Evolutionary conservation across 1,284 basidiomycete genomes (phyloP), one percentile per base, ranked within the genome.

Genomic region (Coniferiporia sulphurascens): DNA sequence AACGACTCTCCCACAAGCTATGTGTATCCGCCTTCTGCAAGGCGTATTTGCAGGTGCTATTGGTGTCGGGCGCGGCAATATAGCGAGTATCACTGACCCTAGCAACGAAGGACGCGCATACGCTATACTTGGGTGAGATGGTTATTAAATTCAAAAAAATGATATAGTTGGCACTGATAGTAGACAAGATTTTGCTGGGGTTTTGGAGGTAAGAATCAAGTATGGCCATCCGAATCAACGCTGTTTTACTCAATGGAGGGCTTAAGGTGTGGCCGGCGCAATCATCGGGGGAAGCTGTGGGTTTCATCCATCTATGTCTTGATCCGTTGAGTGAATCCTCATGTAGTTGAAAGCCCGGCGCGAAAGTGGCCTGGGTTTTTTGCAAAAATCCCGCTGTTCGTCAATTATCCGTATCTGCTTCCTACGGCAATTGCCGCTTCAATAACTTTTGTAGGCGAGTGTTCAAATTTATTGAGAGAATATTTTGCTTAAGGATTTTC

Each of bases 31-130:
- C n/a, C 78, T 99, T 4, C 80, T 93, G 27, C 96, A 99, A 72
- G 96, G 96, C 27, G 83, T 98, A 48, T 99, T 98, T 70, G 95
- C 92, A 9, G 96, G 96, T 15, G 91, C 93, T 13, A 90, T 97
- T 38, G 95, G 94, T 34, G 95, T 97, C 17, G 93, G 93, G 46
- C 83, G 95, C 66, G 93, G 94, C 19, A 91, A 89, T 6, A 87
- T 99, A 48, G 78, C 92, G 21, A 89, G 90, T 62, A 82, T 99
- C 60, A 96, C 96, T 0, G 93, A 96, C 73, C 74, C 84, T 44
- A 92, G 86, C 58, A 98, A 98, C 71, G 95, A 97, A 73, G 92
- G 91, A 38, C 83, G 93, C 65, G 95, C 95, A 13, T 97, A 97
- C 70, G 93, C 93, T 51, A 91, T 95, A 64, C 80, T 98, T 55